These are phyloP conservation scores for Sarocladiaceae sp. DNA, from an alignment of 2,329 filamentous ascomycete genomes.

Conservation along the genomic window DNA sequence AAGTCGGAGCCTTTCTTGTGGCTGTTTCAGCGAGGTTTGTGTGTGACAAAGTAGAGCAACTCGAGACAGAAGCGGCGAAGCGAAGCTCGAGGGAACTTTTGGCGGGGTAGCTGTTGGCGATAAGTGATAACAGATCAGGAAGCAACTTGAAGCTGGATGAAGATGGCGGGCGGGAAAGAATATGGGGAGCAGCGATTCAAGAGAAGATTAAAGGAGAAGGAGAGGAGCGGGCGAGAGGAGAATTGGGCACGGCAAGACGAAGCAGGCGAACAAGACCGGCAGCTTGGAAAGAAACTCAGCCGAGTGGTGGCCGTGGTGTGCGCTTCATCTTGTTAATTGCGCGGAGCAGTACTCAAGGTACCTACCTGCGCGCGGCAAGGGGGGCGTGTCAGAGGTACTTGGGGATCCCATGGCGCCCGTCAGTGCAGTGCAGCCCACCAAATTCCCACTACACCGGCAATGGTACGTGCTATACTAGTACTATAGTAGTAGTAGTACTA, in stretches of 20 bases:
- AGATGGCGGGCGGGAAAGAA: background rate
- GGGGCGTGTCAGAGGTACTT: background rate
- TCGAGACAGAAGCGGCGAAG: background rate
- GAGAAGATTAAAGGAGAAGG: background rate
- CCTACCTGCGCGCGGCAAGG: slow-evolving; percentile 2
- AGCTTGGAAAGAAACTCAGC: slow-evolving; percentile 6
- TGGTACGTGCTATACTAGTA: no score
- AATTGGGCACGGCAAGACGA: background rate
- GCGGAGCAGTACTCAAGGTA: background rate
- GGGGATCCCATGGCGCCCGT: background rate
- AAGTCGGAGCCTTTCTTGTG: no score
- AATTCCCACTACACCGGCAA: no score
- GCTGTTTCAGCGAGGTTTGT: no score
- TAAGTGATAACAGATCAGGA: background rate
- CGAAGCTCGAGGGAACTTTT: slow-evolving; percentile 3
- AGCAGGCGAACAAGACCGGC: background rate
- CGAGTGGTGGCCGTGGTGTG: no score
- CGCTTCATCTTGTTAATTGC: background rate
- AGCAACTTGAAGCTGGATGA: background rate
- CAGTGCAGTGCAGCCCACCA: background rate
- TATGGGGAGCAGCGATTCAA: background rate
- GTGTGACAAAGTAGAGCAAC: no score
- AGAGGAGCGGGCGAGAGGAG: slow-evolving; percentile 7
- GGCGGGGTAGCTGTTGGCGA: slow-evolving; percentile 3
- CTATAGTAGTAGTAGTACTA: no score